Percentiles rank a stretch among this genome's conserved stretches.
Conservation (phyloP, 148 eudicot genomes). For the Oxyria digyna region DNA sequence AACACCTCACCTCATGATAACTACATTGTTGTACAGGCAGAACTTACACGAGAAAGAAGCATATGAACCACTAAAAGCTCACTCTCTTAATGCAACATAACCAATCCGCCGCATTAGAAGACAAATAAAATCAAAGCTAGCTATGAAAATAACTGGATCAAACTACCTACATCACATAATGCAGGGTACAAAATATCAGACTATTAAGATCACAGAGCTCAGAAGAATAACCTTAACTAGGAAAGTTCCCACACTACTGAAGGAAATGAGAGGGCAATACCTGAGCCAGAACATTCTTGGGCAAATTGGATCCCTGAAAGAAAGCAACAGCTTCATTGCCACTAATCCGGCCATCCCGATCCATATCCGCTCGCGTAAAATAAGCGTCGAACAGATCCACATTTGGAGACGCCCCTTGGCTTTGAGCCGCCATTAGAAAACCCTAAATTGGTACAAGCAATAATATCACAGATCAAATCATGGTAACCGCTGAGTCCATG, state of each 20-base stretch:
- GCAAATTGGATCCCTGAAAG: slow-evolving; percentile 69
- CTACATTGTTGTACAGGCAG: not conserved
- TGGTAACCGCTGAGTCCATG: not conserved
- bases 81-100: not conserved
- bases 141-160: not conserved
- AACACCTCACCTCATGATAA: not conserved
- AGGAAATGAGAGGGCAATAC: slow-evolving; percentile 17
- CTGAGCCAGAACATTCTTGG: slow-evolving; percentile 84
- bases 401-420: slow-evolving; percentile 24
- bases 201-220: not conserved
- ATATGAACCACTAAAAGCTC: not conserved
- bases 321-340: slow-evolving; percentile 84
- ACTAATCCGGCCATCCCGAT: slow-evolving; percentile 85
- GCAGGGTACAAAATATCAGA: not conserved
- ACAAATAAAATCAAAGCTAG: not conserved
- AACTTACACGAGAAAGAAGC: not conserved
- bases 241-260: not conserved
- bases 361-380: slow-evolving; percentile 83
- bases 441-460: not conserved
- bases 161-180: not conserved
- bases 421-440: slow-evolving; percentile 54
- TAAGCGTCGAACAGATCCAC: slow-evolving; percentile 75
- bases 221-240: not conserved
- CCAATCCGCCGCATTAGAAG: not conserved
- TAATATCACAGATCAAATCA: not conserved